Base-by-base conservation (phyloP, 176 grass and related monocot species). In the Olyra latifolia region DNA sequence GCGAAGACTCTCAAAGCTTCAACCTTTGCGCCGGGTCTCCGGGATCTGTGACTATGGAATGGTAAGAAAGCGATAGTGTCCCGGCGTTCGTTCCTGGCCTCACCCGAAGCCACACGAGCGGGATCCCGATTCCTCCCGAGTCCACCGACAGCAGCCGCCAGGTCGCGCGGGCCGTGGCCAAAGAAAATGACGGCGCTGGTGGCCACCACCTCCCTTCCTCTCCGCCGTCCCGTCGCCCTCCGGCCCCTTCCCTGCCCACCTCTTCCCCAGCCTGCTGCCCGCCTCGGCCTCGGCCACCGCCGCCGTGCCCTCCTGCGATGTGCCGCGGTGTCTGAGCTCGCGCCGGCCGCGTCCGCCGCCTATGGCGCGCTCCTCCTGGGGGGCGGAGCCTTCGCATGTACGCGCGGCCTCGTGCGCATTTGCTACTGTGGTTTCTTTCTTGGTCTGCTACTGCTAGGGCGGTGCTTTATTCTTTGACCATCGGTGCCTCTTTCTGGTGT, bases 351-450 rank as follows among this genome's bases (percentile, higher is more conserved):
- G 44, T 90, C 89, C 3, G 85, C 85, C 28, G 60, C 70, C 44
- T 96, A 90, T 72, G 93, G 93, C 16, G 84, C 80, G 2, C 78
- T 96, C 52, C 93, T 96, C 88, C 85, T 96, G 49, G 90, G 90
- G 59, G 90, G 93, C 62, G 87, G 93, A 43, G 70, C 68, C 15
- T 95, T 95, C 49, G 93, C 93, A 13, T 96, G 93, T 96, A 80
- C 72, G 87, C 68, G 4, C 72, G 7, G 30, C 15, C 78, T 10
- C 39, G 6, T 56, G 49, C 41, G 4, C 75, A 28, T 40, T 62
- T 44, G 35, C 64, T 78, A 9, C 7, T 57, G n/a, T 58, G 23
- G 30, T 55, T 74, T 72, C 62, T 73, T 78, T 48, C 23, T 17
- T 52, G 53, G 25, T 45, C 17, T 66, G 35, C 17, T 50, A 39